These are phyloP conservation scores for Sphaerulina vaccinii DNA, from an alignment of 2,329 filamentous ascomycete genomes.

Conservation along the genomic window DNA sequence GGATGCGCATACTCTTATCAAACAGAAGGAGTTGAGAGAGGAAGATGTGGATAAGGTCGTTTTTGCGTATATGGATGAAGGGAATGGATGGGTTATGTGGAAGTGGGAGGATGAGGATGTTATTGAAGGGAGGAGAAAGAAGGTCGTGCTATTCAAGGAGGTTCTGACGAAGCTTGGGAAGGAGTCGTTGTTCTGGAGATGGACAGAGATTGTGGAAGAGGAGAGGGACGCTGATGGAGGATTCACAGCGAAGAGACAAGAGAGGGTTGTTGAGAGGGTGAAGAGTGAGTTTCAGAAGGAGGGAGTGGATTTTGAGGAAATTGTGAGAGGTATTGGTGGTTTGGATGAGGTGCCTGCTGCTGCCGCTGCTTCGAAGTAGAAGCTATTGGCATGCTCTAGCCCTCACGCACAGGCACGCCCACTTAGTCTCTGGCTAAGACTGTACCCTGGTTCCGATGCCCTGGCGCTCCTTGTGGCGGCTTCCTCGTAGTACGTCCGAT, in stretches of 20 bases:
- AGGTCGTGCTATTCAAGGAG: constrained; percentile 79
- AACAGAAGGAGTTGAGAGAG: constrained; percentile 57
- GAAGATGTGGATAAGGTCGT: constrained; percentile 71
- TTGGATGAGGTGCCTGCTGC: constrained; percentile 53
- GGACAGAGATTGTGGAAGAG: constrained; percentile 89
- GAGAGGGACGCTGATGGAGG: constrained; percentile 77
- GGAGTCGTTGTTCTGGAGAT: constrained; percentile 84
- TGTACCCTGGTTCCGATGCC: not conserved
- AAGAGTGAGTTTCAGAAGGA: constrained; percentile 71
- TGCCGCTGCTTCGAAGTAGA: constrained; percentile 41
- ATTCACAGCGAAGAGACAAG: constrained; percentile 72
- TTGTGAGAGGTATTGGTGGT: constrained; percentile 71
- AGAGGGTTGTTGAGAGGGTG: constrained; percentile 69
- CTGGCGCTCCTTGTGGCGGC: too few species aligned
- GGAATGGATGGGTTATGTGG: constrained; percentile 64
- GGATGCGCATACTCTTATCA: constrained; percentile 66
- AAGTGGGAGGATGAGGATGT: constrained; percentile 43
- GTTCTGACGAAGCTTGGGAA: constrained; percentile 73
- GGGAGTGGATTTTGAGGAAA: constrained; percentile 76
- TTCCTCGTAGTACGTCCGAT: too few species aligned
- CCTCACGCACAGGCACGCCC: not conserved
- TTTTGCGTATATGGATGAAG: constrained; percentile 65
- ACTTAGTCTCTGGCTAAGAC: not conserved
- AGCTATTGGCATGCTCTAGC: not conserved
- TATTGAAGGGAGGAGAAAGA: constrained; percentile 65